Evolutionary conservation across 805 yeast genomes (phyloP).

Genomic region (Suhomyces faveliae): DNA sequence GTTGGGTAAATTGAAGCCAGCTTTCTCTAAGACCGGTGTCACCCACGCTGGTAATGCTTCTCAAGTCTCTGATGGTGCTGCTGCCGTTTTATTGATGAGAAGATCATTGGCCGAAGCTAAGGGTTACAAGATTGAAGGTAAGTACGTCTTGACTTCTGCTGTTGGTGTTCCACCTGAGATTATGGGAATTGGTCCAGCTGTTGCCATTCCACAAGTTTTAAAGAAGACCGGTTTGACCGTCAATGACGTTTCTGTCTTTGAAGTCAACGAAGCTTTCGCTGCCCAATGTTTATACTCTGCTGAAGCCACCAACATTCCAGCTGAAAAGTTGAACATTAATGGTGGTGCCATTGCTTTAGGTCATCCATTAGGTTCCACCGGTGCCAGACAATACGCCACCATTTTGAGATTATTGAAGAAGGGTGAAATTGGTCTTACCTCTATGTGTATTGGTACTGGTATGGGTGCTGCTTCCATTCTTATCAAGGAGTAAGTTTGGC

Average conservation of each 20-base stretch:
- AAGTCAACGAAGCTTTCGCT: slow-evolving; percentile 96
- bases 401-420: slow-evolving; percentile 72
- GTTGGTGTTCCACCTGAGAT: slow-evolving; percentile 97
- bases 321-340: slow-evolving; percentile 66
- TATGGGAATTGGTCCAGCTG: slow-evolving; percentile 98
- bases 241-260: slow-evolving; percentile 72
- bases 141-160: slow-evolving; percentile 72
- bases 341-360: slow-evolving; percentile 98
- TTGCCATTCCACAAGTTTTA: slow-evolving; percentile 85
- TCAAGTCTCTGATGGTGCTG: slow-evolving; percentile 95
- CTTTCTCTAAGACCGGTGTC: slow-evolving; percentile 78
- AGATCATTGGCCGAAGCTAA: slow-evolving; percentile 78
- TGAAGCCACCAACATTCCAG: slow-evolving; percentile 61
- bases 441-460: slow-evolving; percentile 98
- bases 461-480: slow-evolving; percentile 96
- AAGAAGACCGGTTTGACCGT: slow-evolving; percentile 56
- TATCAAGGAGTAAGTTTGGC: slow-evolving; percentile 59
- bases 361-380: slow-evolving; percentile 68
- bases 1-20: slow-evolving; percentile 76
- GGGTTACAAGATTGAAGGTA: slow-evolving; percentile 72
- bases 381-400: slow-evolving; percentile 92
- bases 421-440: slow-evolving; percentile 85
- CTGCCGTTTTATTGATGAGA: slow-evolving; percentile 80
- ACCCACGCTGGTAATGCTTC: slow-evolving; percentile 97
- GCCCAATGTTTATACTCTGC: slow-evolving; percentile 86